Percentiles rank a stretch among this genome's conserved stretches.
phyloP scores from a whole-genome alignment of 2,329 filamentous ascomycete species.

The Curvularia spicifera region DNA sequence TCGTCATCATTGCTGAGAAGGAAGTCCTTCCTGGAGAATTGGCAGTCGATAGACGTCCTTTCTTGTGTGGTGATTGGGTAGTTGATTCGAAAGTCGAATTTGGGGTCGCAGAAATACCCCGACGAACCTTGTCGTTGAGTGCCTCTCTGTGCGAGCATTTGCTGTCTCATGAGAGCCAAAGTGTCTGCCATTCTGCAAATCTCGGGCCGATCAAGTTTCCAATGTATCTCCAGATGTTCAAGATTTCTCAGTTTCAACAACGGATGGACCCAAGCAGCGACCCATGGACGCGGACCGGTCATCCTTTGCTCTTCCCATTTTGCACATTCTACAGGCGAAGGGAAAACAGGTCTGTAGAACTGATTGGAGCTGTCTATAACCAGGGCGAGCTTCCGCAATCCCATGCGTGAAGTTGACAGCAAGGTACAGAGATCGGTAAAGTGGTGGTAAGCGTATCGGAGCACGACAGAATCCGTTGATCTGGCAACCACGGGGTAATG shows the following conservation, averaged over 20 bases:
- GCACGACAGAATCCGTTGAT: constrained; percentile 25
- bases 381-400: constrained; percentile 24
- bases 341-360: constrained; percentile 12
- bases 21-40: constrained; percentile 3
- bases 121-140: background rate
- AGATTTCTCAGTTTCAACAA: constrained; percentile 23
- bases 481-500: constrained; percentile 23
- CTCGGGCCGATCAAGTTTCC: constrained; percentile 23
- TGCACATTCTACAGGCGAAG: constrained; percentile 19
- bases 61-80: constrained; percentile 6
- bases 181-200: constrained; percentile 25
- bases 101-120: background rate
- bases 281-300: constrained; percentile 12
- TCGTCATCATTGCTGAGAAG: background rate
- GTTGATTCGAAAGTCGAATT: constrained; percentile 10
- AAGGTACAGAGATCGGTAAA: constrained; percentile 32
- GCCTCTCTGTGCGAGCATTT: constrained; percentile 20
- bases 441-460: constrained; percentile 31
- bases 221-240: constrained; percentile 24
- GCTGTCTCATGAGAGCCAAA: constrained; percentile 15
- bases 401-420: constrained; percentile 26
- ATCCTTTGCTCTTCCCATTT: constrained; percentile 20
- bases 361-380: constrained; percentile 23
- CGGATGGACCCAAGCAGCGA: constrained; percentile 28
- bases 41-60: background rate